Conservation (phyloP, 495 filamentous ascomycete genomes). For the Niebla homalea region DNA sequence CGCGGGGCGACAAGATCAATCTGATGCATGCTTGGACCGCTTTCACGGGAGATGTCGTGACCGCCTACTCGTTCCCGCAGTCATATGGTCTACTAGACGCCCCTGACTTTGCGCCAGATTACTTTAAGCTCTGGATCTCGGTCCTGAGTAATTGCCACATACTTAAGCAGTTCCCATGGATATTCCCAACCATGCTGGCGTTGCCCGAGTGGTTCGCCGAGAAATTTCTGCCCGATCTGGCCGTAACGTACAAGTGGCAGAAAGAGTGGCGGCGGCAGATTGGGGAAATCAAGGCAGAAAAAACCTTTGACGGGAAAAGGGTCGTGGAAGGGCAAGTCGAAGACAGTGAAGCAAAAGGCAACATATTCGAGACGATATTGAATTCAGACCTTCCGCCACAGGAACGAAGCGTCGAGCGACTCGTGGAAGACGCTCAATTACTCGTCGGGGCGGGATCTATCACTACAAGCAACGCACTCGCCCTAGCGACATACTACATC, state of each 20-base stretch:
- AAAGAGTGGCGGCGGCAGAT: slow-evolving; percentile 5
- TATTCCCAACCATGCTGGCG: slow-evolving; percentile 11
- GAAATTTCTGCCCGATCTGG: slow-evolving; percentile 4
- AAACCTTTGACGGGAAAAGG: slow-evolving; percentile 11
- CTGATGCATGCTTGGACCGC: slow-evolving; percentile 25
- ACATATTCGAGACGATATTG: slow-evolving; percentile 21
- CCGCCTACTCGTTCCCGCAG: slow-evolving; percentile 31
- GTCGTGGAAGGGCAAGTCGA: neutral
- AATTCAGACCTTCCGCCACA: slow-evolving; percentile 18
- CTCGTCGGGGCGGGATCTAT: slow-evolving; percentile 26
- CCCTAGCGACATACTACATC: slow-evolving; percentile 20
- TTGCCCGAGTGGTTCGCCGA: slow-evolving; percentile 16
- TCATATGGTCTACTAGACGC: slow-evolving; percentile 22
- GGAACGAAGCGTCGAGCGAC: slow-evolving; percentile 14
- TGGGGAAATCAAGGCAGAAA: slow-evolving; percentile 8
- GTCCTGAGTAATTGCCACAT: slow-evolving; percentile 6
- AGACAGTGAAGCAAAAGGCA: neutral
- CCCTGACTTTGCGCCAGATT: slow-evolving; percentile 9
- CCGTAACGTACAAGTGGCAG: slow-evolving; percentile 11
- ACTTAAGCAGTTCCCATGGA: slow-evolving; percentile 20
- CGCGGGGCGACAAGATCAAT: slow-evolving; percentile 18
- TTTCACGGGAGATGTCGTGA: slow-evolving; percentile 30
- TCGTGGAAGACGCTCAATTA: slow-evolving; percentile 24
- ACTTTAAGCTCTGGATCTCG: slow-evolving; percentile 13
- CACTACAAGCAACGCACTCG: slow-evolving; percentile 24